Evolutionary conservation across 2,329 filamentous ascomycete species (phyloP).

Genomic region (Mycosphaerella sp.): DNA sequence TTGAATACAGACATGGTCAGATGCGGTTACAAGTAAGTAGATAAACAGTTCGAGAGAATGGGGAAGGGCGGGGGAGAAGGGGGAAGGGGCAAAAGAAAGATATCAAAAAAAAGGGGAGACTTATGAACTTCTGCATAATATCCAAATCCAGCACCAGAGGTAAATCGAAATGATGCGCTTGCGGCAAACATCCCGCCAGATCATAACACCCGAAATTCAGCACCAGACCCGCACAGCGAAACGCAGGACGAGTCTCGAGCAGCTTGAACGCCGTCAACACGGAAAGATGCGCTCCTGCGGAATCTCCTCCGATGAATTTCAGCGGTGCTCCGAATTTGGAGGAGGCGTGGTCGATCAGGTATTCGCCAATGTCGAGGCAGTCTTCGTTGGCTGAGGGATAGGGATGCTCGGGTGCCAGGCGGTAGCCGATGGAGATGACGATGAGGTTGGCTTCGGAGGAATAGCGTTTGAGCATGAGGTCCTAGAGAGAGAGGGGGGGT

Average conservation of each 20-base stretch:
- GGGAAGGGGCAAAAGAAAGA: too few relatives aligned
- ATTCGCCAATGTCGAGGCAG: slow-evolving; percentile 52
- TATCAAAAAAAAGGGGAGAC: slow-evolving; percentile 1
- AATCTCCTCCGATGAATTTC: slow-evolving; percentile 40
- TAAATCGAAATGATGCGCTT: slow-evolving; percentile 38
- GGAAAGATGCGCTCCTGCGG: slow-evolving; percentile 48
- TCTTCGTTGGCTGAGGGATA: slow-evolving; percentile 52
- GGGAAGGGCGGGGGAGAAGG: too few relatives aligned
- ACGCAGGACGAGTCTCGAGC: slow-evolving; percentile 32
- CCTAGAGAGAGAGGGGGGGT: too few relatives aligned
- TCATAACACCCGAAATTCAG: slow-evolving; percentile 51
- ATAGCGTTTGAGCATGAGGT: slow-evolving; percentile 45
- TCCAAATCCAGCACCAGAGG: slow-evolving; percentile 43
- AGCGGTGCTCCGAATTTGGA: slow-evolving; percentile 39
- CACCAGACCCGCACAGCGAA: slow-evolving; percentile 46
- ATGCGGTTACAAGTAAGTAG: neutral
- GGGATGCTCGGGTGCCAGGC: slow-evolving; percentile 54
- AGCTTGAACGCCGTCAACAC: slow-evolving; percentile 46
- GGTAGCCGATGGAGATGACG: slow-evolving; percentile 53
- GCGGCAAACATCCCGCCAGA: slow-evolving; percentile 41
- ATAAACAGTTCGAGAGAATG: too few relatives aligned
- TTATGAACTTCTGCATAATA: slow-evolving; percentile 38
- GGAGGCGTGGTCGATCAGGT: slow-evolving; percentile 46
- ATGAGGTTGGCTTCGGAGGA: slow-evolving; percentile 46
- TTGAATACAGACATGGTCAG: slow-evolving; percentile 1